A percentile compares a stretch with the other conserved stretches of the same genome.
Conservation (phyloP, 2,329 filamentous ascomycete genomes). For the Exophiala spinifera region DNA sequence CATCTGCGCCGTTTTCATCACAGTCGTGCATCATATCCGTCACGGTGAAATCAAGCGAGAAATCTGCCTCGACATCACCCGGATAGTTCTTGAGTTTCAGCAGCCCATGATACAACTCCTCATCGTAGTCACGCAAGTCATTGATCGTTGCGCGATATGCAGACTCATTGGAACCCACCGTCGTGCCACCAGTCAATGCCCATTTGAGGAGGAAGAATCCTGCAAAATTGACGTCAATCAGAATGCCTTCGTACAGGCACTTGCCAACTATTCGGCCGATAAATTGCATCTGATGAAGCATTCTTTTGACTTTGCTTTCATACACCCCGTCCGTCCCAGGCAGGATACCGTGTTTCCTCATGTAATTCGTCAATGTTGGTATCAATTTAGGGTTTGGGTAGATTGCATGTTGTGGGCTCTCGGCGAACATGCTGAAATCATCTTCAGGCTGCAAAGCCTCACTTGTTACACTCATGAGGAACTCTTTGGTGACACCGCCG, state of each 20-base stretch:
- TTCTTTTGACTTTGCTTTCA: constrained; percentile 55
- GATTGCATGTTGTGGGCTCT: constrained; percentile 80
- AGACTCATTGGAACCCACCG: constrained; percentile 62
- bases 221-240: constrained; percentile 89
- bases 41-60: constrained; percentile 85
- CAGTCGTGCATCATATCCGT: constrained; percentile 58
- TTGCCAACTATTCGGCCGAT: constrained; percentile 90
- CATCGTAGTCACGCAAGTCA: constrained; percentile 87
- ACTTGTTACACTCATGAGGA: constrained; percentile 80
- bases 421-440: constrained; percentile 65
- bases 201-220: constrained; percentile 96
- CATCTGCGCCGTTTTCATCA: constrained; percentile 36
- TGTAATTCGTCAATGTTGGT: constrained; percentile 62
- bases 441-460: constrained; percentile 69
- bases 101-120: constrained; percentile 84
- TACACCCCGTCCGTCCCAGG: constrained; percentile 55
- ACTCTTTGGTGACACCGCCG: constrained; percentile 95
- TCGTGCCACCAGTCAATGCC: constrained; percentile 68
- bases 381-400: constrained; percentile 81
- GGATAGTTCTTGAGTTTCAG: constrained; percentile 40
- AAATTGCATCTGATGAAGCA: constrained; percentile 81
- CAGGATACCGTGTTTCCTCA: constrained; percentile 45
- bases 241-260: constrained; percentile 93
- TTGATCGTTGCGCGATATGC: constrained; percentile 90
- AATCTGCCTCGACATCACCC: constrained; percentile 67